Evolutionary conservation across 1,284 basidiomycete genomes (phyloP).

Genomic region (Sanguinoderma infundibulare): DNA sequence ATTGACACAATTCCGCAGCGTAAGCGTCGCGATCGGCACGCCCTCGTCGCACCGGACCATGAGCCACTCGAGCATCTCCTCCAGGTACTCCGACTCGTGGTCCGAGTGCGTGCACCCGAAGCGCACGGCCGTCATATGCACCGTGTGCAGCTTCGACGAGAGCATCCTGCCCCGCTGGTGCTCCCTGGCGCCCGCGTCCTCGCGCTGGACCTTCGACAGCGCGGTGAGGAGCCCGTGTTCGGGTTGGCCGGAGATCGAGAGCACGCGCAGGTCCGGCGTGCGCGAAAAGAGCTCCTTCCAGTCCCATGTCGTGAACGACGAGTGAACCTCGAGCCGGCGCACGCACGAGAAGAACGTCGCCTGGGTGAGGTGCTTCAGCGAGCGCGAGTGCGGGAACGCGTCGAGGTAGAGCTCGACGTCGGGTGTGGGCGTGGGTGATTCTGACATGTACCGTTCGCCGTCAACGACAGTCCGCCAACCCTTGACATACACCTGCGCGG

Average conservation of each 20-base stretch:
- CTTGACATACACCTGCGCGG: neutral
- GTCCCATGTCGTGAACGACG: neutral
- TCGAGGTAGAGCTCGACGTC: conserved; percentile 5
- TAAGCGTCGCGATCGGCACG: conserved; percentile 10
- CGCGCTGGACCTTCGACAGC: neutral
- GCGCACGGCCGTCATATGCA: conserved; percentile 3
- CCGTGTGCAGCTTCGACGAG: neutral
- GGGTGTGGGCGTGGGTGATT: neutral
- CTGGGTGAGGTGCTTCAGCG: neutral
- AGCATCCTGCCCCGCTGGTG: neutral
- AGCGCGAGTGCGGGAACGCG: neutral
- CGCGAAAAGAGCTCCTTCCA: conserved; percentile 13
- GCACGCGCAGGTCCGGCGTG: conserved; percentile 9
- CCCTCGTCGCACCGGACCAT: conserved; percentile 15
- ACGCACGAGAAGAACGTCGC: neutral
- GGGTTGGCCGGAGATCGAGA: conserved; percentile 6
- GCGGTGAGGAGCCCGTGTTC: conserved; percentile 8
- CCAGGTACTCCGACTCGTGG: conserved; percentile 1
- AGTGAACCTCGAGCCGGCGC: neutral
- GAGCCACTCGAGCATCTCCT: conserved; percentile 17
- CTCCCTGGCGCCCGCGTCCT: neutral
- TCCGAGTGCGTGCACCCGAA: conserved; percentile 5
- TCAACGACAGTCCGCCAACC: conserved; percentile 7
- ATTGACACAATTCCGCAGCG: conserved; percentile 7
- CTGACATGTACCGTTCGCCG: neutral